phyloP scores from a whole-genome alignment of 352 stramenopile genomes.

The Globisporangium echinulatum region DNA sequence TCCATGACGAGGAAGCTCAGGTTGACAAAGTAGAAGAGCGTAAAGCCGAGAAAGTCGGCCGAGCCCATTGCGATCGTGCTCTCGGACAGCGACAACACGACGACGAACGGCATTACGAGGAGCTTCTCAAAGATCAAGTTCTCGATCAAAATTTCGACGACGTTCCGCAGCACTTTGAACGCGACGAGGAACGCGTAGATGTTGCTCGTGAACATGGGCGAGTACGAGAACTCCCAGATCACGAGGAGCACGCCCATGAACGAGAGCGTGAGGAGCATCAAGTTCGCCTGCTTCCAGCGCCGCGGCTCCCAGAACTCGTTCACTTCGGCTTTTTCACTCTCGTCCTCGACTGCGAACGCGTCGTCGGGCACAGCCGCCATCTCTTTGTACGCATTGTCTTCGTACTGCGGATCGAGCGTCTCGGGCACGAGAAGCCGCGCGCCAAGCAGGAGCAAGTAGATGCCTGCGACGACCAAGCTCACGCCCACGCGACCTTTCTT shows the following conservation, averaged over 20 bases:
- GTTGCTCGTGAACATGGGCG: constrained; percentile 83
- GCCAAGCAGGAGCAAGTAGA: constrained; percentile 73
- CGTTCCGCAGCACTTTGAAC: constrained; percentile 87
- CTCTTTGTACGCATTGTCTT: constrained; percentile 77
- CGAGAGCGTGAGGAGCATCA: constrained; percentile 80
- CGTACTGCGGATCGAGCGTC: constrained; percentile 61
- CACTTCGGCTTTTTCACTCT: constrained; percentile 45
- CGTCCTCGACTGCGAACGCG: constrained; percentile 50
- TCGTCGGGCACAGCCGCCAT: constrained; percentile 39
- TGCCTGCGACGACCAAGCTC: constrained; percentile 72
- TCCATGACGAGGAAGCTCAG: constrained; percentile 90
- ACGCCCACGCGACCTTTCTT: constrained; percentile 83
- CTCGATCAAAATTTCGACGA: constrained; percentile 82
- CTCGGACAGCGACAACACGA: constrained; percentile 88
- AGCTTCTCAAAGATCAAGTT: constrained; percentile 89
- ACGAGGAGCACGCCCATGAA: constrained; percentile 87
- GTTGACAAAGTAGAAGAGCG: constrained; percentile 93
- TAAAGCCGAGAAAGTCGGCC: constrained; percentile 94
- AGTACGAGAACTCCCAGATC: constrained; percentile 97
- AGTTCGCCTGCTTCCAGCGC: constrained; percentile 89
- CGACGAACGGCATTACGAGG: constrained; percentile 85
- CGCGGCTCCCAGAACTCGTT: constrained; percentile 78
- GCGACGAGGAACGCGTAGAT: constrained; percentile 89
- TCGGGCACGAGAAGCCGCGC: constrained; percentile 80
- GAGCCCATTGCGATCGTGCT: constrained; percentile 94